Conservation (phyloP, 495 filamentous ascomycete genomes). For the Terfezia claveryi region DNA sequence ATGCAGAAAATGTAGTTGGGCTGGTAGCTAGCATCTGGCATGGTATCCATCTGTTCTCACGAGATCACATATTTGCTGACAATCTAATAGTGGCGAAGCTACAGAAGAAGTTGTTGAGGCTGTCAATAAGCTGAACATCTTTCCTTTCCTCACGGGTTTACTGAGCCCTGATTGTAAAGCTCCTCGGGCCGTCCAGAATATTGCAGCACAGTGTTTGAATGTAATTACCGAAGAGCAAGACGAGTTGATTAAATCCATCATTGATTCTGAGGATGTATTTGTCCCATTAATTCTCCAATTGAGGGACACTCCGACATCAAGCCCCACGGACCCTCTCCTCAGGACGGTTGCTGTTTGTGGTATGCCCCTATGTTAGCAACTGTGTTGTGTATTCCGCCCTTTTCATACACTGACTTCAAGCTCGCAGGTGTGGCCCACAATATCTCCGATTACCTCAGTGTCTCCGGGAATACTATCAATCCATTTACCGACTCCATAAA, state of each 20-base stretch:
- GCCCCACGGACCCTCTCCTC: background rate
- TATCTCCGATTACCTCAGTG: slow-evolving; percentile 2
- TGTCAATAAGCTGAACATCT: slow-evolving; percentile 26
- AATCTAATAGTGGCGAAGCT: slow-evolving; percentile 19
- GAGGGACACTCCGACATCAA: background rate
- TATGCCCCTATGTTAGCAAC: background rate
- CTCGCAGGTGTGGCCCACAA: background rate
- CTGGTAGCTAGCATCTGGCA: slow-evolving; percentile 14
- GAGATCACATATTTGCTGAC: slow-evolving; percentile 3
- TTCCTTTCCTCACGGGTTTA: slow-evolving; percentile 31
- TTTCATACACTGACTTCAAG: background rate
- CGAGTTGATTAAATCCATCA: background rate
- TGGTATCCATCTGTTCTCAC: background rate
- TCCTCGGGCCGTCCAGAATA: slow-evolving; percentile 22
- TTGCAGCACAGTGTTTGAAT: slow-evolving; percentile 25
- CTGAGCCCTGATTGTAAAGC: slow-evolving; percentile 18
- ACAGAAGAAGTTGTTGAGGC: slow-evolving; percentile 32
- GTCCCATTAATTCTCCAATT: background rate
- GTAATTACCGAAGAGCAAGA: slow-evolving; percentile 30
- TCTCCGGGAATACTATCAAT: background rate
- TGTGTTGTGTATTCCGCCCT: no score
- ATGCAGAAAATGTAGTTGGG: slow-evolving; percentile 16
- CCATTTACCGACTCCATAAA: slow-evolving; percentile 5
- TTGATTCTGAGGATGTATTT: background rate
- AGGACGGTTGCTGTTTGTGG: background rate